Evolutionary conservation across 1,284 basidiomycete genomes (phyloP), one percentile per base, ranked within the genome.

Genomic region (Ustilago tritici): DNA sequence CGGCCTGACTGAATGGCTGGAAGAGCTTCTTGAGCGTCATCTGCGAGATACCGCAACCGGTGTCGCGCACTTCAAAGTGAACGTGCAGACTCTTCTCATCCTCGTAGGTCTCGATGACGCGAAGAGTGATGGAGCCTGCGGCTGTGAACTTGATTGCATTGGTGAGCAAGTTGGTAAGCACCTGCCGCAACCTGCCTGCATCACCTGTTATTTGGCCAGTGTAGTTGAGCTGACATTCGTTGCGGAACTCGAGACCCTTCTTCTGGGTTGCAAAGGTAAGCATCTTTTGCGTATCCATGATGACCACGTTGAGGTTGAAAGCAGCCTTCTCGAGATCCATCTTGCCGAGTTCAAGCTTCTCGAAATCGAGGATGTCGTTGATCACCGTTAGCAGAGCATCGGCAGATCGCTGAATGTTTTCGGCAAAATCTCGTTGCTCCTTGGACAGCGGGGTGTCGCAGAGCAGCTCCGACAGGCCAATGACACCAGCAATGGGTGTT

Each of bases 381-480:
- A 89, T 88, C 40, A 89, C 80, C 4, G 86, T 86, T 32, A 88
- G 84, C 0, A 89, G 82, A 34, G 88, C 88, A 40, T 88, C 86
- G 7, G 87, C 87, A 35, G 86, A 87, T 7, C 84, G 82, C 17
- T 82, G 83, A 67, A 88, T 88, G 11, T 87, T 88, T 34, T 83
- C 83, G 3, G 88, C 81, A 71, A 87, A 87, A 54, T 88, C 88
- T 4, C 83, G 79, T 61, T 88, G 87, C 7, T 88, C 86, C 14
- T 80, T 72, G 0, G 85, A 82, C 1, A 88, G 72, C 1, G 81
- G 76, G 38, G 86, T 86, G 12, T 86, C 83, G 50, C 79, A 76
- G 32, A 83, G 70, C 40, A 85, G 65, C 46, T 85, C 84, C 0
- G 87, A 85, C 0, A 88, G 76, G 15, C 88, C 88, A 41, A 85